Base-by-base conservation (phyloP, 2,329 filamentous ascomycete species). In the Exophiala spinifera region DNA sequence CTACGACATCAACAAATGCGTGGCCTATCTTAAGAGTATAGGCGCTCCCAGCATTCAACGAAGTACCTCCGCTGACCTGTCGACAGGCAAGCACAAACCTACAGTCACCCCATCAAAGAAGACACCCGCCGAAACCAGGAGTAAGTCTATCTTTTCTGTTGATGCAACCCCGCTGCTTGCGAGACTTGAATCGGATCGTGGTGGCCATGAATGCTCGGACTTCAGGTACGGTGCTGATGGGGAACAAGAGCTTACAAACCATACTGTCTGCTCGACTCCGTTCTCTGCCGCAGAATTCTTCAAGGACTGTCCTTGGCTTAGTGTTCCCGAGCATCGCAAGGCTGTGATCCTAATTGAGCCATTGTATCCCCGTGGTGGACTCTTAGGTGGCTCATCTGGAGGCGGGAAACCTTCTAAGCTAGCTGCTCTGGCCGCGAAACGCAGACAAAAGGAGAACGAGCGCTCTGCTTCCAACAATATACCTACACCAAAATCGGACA, bases 1-100 rank as follows among this genome's bases (percentile, higher is more conserved):
- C 70, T 97, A 91, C 69, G 91, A 99, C 65, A 79, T 96, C 25
- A 87, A 85, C 53, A 96, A 96, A 71, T 84, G 89, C 1, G 86
- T 95, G 34, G 79, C 81, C 53, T 96, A 95, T 67, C 72, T 99
- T 54, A 81, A 84, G 59, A 87, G 85, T 78, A 85, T 63, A 70
- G 23, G 31, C 19, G 28, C 15, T 7, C 40, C 17, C 20, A 15
- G 14, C 3, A 19, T 45, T 10, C 36, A 43, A 19, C 25, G 39
- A 23, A 34, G 17, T 39, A 19, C 17, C 7, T 46, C 39, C 23
- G 17, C 25, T 40, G 23, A 46, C 54, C 15, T 52, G 34, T 10
- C 11, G 10, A 8, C 36, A 64, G 62, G 57, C 34, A 60, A 59
- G 44, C 59, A 64, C 37, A 62, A 60, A 46, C 42, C 59, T 31